Percentiles rank a stretch among this genome's conserved stretches.
Conservation (phyloP, 352 stramenopile species). For the Elongisporangium prolatum region DNA sequence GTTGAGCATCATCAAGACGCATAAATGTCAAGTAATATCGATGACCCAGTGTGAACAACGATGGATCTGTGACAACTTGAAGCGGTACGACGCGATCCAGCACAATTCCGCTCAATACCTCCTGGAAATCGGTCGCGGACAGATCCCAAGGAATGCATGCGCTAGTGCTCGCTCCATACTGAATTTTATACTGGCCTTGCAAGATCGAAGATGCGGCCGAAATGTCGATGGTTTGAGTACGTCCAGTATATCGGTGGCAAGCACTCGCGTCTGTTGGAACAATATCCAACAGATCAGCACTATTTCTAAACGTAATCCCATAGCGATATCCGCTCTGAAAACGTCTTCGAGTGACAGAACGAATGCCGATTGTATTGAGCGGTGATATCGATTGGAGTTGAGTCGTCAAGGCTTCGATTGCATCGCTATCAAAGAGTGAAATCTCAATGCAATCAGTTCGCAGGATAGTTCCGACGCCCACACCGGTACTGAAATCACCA, state of each 20-base stretch:
- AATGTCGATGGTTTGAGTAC: constrained; percentile 67
- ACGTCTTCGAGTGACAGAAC: constrained; percentile 12
- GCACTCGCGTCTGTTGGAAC: constrained; percentile 24
- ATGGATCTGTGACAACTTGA: constrained; percentile 40
- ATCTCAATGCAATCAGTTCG: constrained; percentile 56
- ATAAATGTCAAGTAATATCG: constrained; percentile 51
- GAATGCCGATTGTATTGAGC: constrained; percentile 56
- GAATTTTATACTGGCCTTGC: constrained; percentile 34
- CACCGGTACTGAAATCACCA: constrained; percentile 37
- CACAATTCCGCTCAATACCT: constrained; percentile 26
- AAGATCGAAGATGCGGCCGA: constrained; percentile 32
- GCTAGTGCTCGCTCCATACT: constrained; percentile 27
- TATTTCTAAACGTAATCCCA: constrained; percentile 43
- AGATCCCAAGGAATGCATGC: constrained; percentile 45
- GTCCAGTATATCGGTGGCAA: constrained; percentile 31
- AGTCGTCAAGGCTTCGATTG: constrained; percentile 29
- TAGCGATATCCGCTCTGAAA: constrained; percentile 52
- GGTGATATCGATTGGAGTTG: constrained; percentile 35
- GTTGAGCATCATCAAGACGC: constrained; percentile 25
- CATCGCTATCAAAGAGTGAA: constrained; percentile 28
- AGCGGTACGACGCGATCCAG: constrained; percentile 32
- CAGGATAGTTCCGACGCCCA: constrained; percentile 15
- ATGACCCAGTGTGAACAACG: constrained; percentile 20
- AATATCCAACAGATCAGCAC: constrained; percentile 44
- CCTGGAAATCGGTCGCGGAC: constrained; percentile 28